Conservation (phyloP, 2,329 filamentous ascomycete species). For the Stachybotrys echinatus region DNA sequence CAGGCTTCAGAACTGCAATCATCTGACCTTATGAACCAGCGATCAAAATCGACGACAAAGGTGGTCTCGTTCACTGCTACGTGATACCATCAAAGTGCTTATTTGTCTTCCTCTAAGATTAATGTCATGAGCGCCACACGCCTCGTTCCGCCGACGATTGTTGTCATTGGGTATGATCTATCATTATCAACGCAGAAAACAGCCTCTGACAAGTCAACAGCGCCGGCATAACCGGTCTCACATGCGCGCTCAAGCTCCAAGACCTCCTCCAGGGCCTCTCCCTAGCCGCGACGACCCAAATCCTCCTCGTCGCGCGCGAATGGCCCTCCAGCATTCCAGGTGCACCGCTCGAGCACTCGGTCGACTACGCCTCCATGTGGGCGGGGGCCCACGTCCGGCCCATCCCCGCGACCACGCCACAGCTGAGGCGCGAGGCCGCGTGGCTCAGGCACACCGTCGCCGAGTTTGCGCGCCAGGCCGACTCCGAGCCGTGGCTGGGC, state of each 20-base stretch:
- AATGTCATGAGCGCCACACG: background rate
- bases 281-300: slow-evolving; percentile 1
- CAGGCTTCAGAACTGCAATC: too few relatives aligned
- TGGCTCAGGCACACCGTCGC: slow-evolving; percentile 23
- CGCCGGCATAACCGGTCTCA: slow-evolving; percentile 49
- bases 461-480: slow-evolving; percentile 15
- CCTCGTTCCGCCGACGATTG: slow-evolving; percentile 8
- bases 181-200: too few relatives aligned
- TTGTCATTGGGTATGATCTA: slow-evolving; percentile 18
- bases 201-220: slow-evolving; percentile 21
- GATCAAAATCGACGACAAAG: too few relatives aligned
- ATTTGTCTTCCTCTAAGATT: too few relatives aligned
- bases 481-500: slow-evolving; percentile 28
- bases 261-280: slow-evolving; percentile 6
- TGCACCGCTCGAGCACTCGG: slow-evolving; percentile 19
- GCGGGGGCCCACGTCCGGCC: slow-evolving; percentile 51
- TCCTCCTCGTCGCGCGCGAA: slow-evolving; percentile 24
- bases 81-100: too few relatives aligned
- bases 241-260: slow-evolving; percentile 40
- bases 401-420: slow-evolving; percentile 32
- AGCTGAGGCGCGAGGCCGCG: slow-evolving; percentile 22
- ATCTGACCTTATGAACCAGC: too few relatives aligned
- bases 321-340: slow-evolving; percentile 28
- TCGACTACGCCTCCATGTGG: slow-evolving; percentile 52
- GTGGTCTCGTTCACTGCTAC: too few relatives aligned